These are phyloP conservation scores for Botryotinia calthae DNA, from an alignment of 2,329 filamentous ascomycete genomes.

Conservation along the genomic window DNA sequence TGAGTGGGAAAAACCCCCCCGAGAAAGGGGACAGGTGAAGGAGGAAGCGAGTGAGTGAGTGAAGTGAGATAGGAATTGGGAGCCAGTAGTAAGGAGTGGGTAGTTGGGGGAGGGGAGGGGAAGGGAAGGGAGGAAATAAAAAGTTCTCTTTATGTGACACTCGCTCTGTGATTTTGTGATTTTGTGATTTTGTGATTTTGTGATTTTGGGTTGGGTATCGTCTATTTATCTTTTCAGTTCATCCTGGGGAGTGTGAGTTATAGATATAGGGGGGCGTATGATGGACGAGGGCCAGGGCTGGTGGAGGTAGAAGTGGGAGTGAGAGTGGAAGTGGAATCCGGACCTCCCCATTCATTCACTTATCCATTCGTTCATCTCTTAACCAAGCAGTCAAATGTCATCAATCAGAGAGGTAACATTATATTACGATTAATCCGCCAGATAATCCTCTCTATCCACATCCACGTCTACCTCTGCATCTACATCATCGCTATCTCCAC, in stretches of 20 bases:
- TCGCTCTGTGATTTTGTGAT: not conserved
- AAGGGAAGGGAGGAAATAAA: not conserved
- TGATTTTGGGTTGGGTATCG: too few relatives aligned
- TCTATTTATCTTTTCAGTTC: too few relatives aligned
- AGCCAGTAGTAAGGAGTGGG: not conserved
- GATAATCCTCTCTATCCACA: constrained; percentile 11
- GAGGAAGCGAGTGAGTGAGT: not conserved
- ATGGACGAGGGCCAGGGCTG: too few relatives aligned
- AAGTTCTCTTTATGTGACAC: not conserved
- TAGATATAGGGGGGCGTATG: not conserved
- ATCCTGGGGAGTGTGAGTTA: not conserved
- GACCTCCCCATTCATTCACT: not conserved
- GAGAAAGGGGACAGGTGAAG: not conserved
- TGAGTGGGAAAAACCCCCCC: not conserved
- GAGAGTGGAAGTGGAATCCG: too few relatives aligned
- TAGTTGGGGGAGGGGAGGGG: not conserved
- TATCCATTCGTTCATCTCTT: not conserved
- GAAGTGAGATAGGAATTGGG: not conserved
- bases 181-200: not conserved
- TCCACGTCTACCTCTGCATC: not conserved
- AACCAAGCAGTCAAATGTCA: not conserved
- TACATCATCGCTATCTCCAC: not conserved
- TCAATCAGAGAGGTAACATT: not conserved
- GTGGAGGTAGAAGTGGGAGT: too few relatives aligned
- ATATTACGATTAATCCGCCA: constrained; percentile 3